Evolutionary conservation across 345 rosid species (phyloP).

Genomic region (Eucalyptus erythrocorys): DNA sequence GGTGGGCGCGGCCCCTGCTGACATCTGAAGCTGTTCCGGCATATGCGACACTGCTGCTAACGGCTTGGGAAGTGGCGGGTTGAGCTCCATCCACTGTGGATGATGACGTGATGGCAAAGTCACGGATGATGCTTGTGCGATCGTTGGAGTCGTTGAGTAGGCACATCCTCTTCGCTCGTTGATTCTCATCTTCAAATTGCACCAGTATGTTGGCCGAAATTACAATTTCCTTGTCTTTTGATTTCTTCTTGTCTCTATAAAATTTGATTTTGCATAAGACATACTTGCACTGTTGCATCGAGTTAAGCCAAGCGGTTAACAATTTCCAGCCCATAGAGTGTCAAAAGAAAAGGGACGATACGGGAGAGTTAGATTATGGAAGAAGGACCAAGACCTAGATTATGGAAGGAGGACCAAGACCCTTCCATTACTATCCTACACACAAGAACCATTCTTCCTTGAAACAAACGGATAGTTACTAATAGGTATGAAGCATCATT

Average conservation of each 20-base stretch:
- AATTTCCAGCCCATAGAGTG: too few species aligned
- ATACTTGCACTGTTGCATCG: not conserved
- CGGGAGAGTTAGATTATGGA: too few species aligned
- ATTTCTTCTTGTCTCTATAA: not conserved
- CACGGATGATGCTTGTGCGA: not conserved
- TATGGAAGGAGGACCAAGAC: too few species aligned
- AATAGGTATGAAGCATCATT: too few species aligned
- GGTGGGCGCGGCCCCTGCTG: not conserved
- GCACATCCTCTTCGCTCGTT: accelerated
- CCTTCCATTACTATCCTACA: too few species aligned
- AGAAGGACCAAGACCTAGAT: too few species aligned
- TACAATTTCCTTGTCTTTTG: not conserved
- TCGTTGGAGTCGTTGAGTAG: not conserved
- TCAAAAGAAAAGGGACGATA: too few species aligned
- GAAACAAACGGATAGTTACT: too few species aligned
- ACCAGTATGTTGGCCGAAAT: accelerated
- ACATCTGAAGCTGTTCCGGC: not conserved
- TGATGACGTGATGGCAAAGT: too few species aligned
- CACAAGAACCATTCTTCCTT: not conserved
- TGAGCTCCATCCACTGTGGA: not conserved
- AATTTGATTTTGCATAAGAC: not conserved
- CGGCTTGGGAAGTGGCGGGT: not conserved
- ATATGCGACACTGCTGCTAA: not conserved
- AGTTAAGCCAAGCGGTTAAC: too few species aligned
- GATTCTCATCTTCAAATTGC: not conserved